Conservation (phyloP, 768 basidiomycete genomes). For the Termitomyces sp. region DNA sequence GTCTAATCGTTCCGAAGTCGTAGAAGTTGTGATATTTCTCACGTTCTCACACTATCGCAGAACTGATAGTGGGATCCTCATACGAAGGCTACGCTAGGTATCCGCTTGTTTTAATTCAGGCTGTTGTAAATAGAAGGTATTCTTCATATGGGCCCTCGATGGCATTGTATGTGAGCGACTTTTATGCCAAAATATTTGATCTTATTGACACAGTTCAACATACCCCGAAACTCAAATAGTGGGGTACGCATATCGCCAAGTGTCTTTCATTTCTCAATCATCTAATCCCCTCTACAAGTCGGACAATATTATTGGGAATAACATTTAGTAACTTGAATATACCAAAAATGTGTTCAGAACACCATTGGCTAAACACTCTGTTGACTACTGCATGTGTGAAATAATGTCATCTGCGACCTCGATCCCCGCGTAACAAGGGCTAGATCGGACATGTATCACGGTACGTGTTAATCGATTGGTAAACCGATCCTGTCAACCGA, state of each 20-base stretch:
- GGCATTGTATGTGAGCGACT: slow-evolving; percentile 47
- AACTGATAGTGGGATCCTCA: neutral
- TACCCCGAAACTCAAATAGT: neutral
- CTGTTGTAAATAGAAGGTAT: slow-evolving; percentile 37
- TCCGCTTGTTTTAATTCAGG: slow-evolving; percentile 32
- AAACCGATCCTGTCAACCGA: neutral
- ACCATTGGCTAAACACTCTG: neutral
- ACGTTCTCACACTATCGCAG: too few relatives aligned
- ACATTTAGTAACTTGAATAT: neutral
- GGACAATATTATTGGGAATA: neutral
- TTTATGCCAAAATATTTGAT: slow-evolving; percentile 31
- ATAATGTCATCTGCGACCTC: too few relatives aligned
- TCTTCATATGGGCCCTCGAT: slow-evolving; percentile 40
- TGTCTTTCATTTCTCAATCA: neutral
- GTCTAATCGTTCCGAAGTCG: too few relatives aligned
- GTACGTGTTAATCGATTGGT: too few relatives aligned
- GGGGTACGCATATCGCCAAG: neutral
- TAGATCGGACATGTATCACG: too few relatives aligned
- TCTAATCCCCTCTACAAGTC: neutral
- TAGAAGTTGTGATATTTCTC: too few relatives aligned
- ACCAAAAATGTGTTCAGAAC: neutral
- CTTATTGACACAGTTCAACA: neutral
- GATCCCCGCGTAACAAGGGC: too few relatives aligned
- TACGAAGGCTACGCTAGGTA: slow-evolving; percentile 20
- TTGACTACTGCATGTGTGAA: too few relatives aligned